Evolutionary conservation across 306 rosid species (phyloP).

Genomic region (Rosa multiflora): DNA sequence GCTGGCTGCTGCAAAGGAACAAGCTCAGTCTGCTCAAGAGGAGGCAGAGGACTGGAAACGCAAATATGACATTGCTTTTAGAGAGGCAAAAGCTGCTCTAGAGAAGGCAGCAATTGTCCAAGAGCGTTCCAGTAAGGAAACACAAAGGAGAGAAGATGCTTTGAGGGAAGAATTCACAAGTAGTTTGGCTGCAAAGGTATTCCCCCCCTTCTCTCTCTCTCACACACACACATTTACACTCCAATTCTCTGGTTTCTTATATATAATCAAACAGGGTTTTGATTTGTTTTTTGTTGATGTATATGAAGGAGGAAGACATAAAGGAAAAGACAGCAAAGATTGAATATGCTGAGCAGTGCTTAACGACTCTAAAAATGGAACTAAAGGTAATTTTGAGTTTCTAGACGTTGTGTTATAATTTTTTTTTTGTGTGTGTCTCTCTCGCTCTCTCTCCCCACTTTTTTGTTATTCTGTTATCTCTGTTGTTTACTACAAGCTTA

Average conservation of each 20-base stretch:
- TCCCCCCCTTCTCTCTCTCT: not conserved
- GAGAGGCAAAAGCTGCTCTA: conserved; percentile 86
- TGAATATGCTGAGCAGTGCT: conserved; percentile 75
- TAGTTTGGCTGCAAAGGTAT: conserved; percentile 79
- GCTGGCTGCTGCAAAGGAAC: conserved; percentile 88
- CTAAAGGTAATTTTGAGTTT: conserved; percentile 63
- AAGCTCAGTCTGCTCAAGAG: conserved; percentile 89
- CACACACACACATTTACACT: not conserved
- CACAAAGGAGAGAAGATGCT: conserved; percentile 87
- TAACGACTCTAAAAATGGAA: conserved; percentile 70
- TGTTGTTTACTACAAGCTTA: not conserved
- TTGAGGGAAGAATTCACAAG: conserved; percentile 76
- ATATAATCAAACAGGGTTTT: conserved; percentile 6
- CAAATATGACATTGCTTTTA: conserved; percentile 72
- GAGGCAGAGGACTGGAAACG: conserved; percentile 98
- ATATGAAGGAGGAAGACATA: conserved; percentile 74
- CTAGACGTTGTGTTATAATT: not conserved
- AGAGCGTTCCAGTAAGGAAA: conserved; percentile 74
- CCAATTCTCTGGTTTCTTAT: conserved; percentile 8
- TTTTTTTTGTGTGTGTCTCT: not conserved
- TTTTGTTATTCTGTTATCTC: not conserved
- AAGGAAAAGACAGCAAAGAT: conserved; percentile 65
- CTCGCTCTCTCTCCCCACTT: not conserved
- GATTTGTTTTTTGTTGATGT: conserved; percentile 26
- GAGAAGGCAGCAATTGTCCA: conserved; percentile 85